phyloP scores from a whole-genome alignment of 2,329 filamentous ascomycete genomes.

The Pleurostoma richardsiae region DNA sequence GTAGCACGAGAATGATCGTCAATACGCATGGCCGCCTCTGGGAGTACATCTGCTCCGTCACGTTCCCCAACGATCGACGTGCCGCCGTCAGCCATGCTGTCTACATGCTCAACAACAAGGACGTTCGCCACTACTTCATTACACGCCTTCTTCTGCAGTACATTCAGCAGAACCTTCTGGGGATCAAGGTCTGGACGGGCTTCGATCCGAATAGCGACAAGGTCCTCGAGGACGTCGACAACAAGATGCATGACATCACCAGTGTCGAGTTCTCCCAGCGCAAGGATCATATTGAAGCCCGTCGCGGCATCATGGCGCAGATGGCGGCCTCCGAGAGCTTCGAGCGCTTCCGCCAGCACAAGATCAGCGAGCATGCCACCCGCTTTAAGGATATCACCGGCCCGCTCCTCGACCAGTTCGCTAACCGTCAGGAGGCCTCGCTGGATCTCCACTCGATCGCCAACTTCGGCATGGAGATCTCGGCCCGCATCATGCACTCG shows the following conservation, averaged over 20 bases:
- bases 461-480: slow-evolving; percentile 37
- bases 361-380: slow-evolving; percentile 13
- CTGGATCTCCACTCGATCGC: slow-evolving; percentile 36
- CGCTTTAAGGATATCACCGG: slow-evolving; percentile 28
- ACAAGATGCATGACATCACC: slow-evolving; percentile 10
- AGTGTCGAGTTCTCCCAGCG: slow-evolving; percentile 14
- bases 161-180: slow-evolving; percentile 26
- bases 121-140: slow-evolving; percentile 26
- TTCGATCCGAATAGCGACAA: slow-evolving; percentile 18
- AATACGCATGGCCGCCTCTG: slow-evolving; percentile 20
- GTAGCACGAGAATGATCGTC: slow-evolving; percentile 9
- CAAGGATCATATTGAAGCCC: slow-evolving; percentile 20
- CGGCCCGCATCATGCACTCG: slow-evolving; percentile 38
- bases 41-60: slow-evolving; percentile 28
- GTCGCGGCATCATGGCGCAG: slow-evolving; percentile 28
- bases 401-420: slow-evolving; percentile 36
- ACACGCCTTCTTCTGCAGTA: slow-evolving; percentile 30
- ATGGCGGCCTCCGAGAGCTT: slow-evolving; percentile 23
- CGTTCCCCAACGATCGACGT: slow-evolving; percentile 15
- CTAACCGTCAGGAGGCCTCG: slow-evolving; percentile 28
- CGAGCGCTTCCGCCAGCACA: slow-evolving; percentile 13
- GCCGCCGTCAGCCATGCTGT: slow-evolving; percentile 23
- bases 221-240: slow-evolving; percentile 10
- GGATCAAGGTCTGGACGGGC: slow-evolving; percentile 23
- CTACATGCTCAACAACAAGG: slow-evolving; percentile 23